Percentiles rank a stretch among this genome's conserved stretches.
Conservation (phyloP, 805 yeast genomes). For the Starmerella floricola region DNA sequence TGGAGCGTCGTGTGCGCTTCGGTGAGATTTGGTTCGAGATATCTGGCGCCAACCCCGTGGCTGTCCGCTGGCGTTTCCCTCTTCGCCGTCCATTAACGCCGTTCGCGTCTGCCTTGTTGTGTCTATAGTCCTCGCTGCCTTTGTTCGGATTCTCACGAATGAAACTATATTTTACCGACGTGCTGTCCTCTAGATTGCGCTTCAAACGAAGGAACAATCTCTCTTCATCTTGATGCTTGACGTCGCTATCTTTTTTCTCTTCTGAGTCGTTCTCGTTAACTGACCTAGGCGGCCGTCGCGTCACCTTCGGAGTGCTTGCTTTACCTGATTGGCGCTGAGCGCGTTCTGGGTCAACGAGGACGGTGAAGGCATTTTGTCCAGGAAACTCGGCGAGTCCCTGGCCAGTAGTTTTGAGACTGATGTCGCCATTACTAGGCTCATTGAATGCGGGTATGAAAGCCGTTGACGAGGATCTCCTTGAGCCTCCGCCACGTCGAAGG, state of each 20-base stretch:
- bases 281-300: background rate
- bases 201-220: conserved; percentile 8
- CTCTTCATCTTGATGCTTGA: conserved; percentile 5
- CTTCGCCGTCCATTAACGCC: background rate
- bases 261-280: background rate
- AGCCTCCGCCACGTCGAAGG: no score
- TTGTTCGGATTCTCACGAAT: conserved; percentile 10
- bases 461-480: background rate
- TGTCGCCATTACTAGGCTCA: conserved; percentile 8
- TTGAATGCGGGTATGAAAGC: background rate
- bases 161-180: conserved; percentile 4
- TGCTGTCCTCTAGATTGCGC: conserved; percentile 21
- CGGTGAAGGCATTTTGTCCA: conserved; percentile 7
- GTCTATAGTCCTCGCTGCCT: conserved; percentile 18
- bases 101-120: conserved; percentile 5
- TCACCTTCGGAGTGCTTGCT: background rate
- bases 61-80: background rate
- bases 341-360: conserved; percentile 15
- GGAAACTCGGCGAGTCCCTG: conserved; percentile 10
- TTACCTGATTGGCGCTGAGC: conserved; percentile 6
- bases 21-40: no score
- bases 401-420: conserved; percentile 11
- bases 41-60: no score
- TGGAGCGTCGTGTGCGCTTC: conserved; percentile 3
- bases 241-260: background rate